Evolutionary conservation across 495 filamentous ascomycete species (phyloP).

Genomic region (Chaetomium cochliodes): DNA sequence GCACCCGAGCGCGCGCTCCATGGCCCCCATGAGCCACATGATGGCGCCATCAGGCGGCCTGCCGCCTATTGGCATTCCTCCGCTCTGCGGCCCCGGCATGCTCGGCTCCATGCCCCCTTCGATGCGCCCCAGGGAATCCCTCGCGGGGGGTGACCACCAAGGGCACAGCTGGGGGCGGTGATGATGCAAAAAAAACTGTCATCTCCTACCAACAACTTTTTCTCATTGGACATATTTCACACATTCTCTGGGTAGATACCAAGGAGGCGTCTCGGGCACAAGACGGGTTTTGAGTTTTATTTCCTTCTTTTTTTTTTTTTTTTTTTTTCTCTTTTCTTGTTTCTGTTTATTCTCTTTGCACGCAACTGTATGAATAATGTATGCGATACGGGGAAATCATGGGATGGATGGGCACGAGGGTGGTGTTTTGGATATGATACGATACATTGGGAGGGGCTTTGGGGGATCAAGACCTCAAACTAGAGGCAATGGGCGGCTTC

Average conservation of each 20-base stretch:
- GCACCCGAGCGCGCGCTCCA: constrained; percentile 24
- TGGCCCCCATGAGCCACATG: constrained; percentile 31
- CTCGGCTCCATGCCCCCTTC: constrained; percentile 40
- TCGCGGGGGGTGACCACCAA: constrained; percentile 24
- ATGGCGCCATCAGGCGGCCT: constrained; percentile 33
- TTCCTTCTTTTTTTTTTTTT: neutral
- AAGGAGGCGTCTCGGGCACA: constrained; percentile 18
- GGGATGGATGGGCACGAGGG: constrained; percentile 6
- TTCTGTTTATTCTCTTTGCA: neutral
- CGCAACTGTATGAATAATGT: constrained; percentile 18
- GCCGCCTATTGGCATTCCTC: constrained; percentile 47
- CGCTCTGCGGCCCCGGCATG: constrained; percentile 36
- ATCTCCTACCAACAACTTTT: constrained; percentile 4
- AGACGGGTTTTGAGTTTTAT: neutral
- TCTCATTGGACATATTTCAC: constrained; percentile 19
- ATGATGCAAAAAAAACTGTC: constrained; percentile 7
- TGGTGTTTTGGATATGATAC: neutral
- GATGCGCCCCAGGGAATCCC: constrained; percentile 34
- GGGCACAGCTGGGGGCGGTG: constrained; percentile 34
- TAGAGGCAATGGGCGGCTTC: constrained; percentile 7
- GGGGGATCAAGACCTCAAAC: constrained; percentile 1
- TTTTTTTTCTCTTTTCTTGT: no score
- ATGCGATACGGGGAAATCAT: neutral
- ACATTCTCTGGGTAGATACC: constrained; percentile 23
- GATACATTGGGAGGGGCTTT: constrained; percentile 10